phyloP scores from a whole-genome alignment of 1,284 basidiomycete species.

The Fomitopsis pinicola region DNA sequence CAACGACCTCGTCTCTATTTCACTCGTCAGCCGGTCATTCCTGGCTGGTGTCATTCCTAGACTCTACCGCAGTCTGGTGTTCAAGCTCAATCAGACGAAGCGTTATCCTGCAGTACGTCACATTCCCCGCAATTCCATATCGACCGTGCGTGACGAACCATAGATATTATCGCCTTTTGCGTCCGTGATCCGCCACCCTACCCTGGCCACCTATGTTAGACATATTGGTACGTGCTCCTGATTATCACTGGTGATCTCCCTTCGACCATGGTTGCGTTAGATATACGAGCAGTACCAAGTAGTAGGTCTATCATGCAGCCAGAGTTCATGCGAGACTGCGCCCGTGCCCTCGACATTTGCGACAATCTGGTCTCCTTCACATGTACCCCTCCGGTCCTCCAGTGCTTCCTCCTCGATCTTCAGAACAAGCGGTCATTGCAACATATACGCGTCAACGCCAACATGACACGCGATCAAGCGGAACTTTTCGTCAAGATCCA shows the following conservation, averaged over 20 bases:
- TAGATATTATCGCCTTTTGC: conserved; percentile 57
- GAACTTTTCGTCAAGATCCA: conserved; percentile 38
- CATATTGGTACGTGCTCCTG: conserved; percentile 41
- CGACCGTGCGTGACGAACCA: background rate
- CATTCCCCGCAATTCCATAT: background rate
- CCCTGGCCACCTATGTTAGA: conserved; percentile 53
- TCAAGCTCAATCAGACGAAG: conserved; percentile 50
- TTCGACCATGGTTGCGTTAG: conserved; percentile 25
- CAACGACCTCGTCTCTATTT: conserved; percentile 52
- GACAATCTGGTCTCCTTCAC: conserved; percentile 52
- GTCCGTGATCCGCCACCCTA: conserved; percentile 44
- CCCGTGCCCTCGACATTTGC: conserved; percentile 41
- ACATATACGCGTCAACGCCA: conserved; percentile 44
- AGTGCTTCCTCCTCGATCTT: conserved; percentile 45
- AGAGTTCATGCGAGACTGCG: conserved; percentile 48
- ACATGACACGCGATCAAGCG: conserved; percentile 45
- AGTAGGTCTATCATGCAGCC: conserved; percentile 32
- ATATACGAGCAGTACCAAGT: conserved; percentile 46
- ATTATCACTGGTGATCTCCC: too few species aligned
- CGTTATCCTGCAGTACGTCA: conserved; percentile 42
- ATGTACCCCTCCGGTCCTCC: conserved; percentile 44
- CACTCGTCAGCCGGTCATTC: conserved; percentile 61
- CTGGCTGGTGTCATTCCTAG: conserved; percentile 54
- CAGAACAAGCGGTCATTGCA: conserved; percentile 39
- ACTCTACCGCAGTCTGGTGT: conserved; percentile 54